Evolutionary conservation across 306 rosid genomes (phyloP).

Genomic region (Vigna radiata): DNA sequence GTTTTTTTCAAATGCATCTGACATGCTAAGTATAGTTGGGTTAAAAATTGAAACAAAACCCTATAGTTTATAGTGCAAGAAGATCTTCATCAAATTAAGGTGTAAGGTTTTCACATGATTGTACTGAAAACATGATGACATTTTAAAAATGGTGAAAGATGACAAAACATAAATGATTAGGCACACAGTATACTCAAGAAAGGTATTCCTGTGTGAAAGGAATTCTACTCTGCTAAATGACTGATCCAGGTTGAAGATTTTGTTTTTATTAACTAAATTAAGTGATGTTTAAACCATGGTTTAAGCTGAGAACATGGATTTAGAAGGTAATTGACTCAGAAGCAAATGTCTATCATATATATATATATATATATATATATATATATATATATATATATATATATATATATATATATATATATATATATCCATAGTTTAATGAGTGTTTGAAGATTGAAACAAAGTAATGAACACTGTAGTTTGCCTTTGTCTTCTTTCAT

Average conservation of each 20-base stretch:
- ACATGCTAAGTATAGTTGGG: slow-evolving; percentile 47
- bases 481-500: slow-evolving; percentile 8
- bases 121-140: slow-evolving; percentile 29
- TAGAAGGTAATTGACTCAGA: slow-evolving; percentile 42
- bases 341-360: slow-evolving; percentile 53
- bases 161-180: slow-evolving; percentile 40
- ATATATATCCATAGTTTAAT: slow-evolving; percentile 31
- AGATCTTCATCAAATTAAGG: slow-evolving; percentile 35
- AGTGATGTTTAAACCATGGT: slow-evolving; percentile 1
- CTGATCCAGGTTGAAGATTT: slow-evolving; percentile 3
- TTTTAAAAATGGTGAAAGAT: slow-evolving; percentile 33
- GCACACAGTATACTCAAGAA: slow-evolving; percentile 2
- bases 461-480: slow-evolving; percentile 33
- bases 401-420: too few relatives aligned
- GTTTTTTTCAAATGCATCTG: slow-evolving; percentile 41
- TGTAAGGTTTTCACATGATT: slow-evolving; percentile 43
- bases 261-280: neutral
- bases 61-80: slow-evolving; percentile 13
- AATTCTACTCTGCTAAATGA: slow-evolving; percentile 25
- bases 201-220: slow-evolving; percentile 8
- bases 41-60: slow-evolving; percentile 28
- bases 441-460: slow-evolving; percentile 34
- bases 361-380: too few relatives aligned
- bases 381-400: too few relatives aligned
- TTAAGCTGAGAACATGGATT: slow-evolving; percentile 46